Evolutionary conservation across 169 alveolate genomes (phyloP), one percentile per base, ranked within the genome.

Genomic region (Ichthyophthirius multifiliis): DNA sequence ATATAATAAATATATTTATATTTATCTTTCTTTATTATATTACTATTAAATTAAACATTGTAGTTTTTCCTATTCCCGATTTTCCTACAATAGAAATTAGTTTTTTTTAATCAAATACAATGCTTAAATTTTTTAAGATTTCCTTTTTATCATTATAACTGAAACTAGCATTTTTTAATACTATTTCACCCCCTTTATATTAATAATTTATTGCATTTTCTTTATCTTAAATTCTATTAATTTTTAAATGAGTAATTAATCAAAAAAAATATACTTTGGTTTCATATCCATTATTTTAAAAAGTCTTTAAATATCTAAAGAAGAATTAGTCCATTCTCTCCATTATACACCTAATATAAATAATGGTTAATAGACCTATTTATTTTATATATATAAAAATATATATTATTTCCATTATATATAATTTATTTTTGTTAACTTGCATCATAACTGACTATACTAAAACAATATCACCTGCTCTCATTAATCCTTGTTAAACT

Each of bases 51-150:
- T 84, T 77, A 43, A 85, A 88, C 32, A 83, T 62, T 4, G 94
- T 90, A 2, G 86, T 55, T 76, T 90, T 90, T 13, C 94, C 94
- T 35, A 86, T 47, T 0, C 94, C 94, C n/a, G 89, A 75, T 76
- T 90, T 92, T 10, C 94, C 94, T 3, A 90, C 94, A 10, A 90
- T 43, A 3, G 87, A 87, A 9, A 90, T 82, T 73, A 81, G 71
- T 32, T 86, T 86, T 0, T 86, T 74, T 18, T 88, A 79, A 13
- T 45, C 62, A 3, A 90, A 83, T 16, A 35, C 65, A 18, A 90
- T 23, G 65, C 71, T 79, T 20, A 90, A 67, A 30, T 85, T 86
- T 13, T 85, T 80, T 18, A 85, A 55, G n/a, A 89, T 45, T 81
- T 77, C 20, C 44, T 82, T 83, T 34, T 83, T 65, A n/a, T 83